Evolutionary conservation across 345 rosid species (phyloP), one percentile per base, ranked within the genome.

Genomic region (Microcos paniculata): DNA sequence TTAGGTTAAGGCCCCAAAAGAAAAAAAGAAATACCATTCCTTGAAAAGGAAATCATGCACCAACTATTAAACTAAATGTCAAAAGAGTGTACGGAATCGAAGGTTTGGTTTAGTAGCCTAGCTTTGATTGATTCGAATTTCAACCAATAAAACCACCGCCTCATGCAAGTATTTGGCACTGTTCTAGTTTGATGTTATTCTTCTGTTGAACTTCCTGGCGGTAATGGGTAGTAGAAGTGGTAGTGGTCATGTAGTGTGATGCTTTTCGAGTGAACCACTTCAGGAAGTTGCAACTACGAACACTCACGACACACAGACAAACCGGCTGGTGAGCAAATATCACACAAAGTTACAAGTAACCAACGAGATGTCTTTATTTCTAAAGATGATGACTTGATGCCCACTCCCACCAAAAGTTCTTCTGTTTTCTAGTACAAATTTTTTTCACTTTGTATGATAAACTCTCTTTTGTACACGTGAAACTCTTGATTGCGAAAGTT

Each of bases 231-330:
- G 23, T 43, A 42, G 0, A 19, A 15, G 2, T 46, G 14, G 62
- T 31, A 21, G 62, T 52, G 74, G 74, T 71, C 30, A 55, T 33
- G 13, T 51, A 52, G 62, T 71, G 74, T 48, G 42, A 49, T 68
- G 72, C 24, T 43, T 68, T 70, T 69, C 2, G 15, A 67, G 56
- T 26, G 46, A 46, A 67, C 56, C 71, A 67, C 56, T 67, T 67
- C 14, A 26, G 40, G 56, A 31, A 16, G 40, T 28, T 48, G 56
- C 57, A 46, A 28, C 56, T 48, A 61, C 38, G n/a, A n/a, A n/a
- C n/a, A n/a, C n/a, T n/a, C n/a, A n/a, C n/a, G 14, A 14, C 35
- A 28, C 33, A 57, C 63, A 56, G 1, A 8, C 1, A 14, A 3
- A 18, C 57, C 72, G 16, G 57, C 26, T 16, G 38, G 40, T 35